Conservation (phyloP, 2,329 filamentous ascomycete genomes). For the Arthrobotrys entomopaga region DNA sequence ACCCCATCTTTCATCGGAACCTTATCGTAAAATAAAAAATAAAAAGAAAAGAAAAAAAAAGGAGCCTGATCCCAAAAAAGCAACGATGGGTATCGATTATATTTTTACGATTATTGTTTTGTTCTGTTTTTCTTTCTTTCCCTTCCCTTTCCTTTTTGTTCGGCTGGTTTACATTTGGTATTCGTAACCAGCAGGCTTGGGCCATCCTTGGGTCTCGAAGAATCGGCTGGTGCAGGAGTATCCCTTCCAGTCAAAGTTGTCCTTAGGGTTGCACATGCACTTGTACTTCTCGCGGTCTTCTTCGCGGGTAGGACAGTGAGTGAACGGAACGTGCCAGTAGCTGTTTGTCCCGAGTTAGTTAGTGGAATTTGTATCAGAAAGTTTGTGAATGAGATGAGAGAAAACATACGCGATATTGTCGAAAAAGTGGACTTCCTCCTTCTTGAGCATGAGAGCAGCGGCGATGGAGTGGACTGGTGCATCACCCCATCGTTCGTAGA, state of each 20-base stretch:
- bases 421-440: constrained; percentile 97
- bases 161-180: constrained; percentile 65
- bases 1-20: neutral
- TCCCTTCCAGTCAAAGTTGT: constrained; percentile 99
- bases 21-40: neutral
- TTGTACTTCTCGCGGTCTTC: constrained; percentile 83
- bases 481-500: constrained; percentile 88
- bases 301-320: constrained; percentile 93
- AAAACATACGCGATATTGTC: constrained; percentile 80
- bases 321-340: constrained; percentile 98
- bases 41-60: neutral
- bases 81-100: constrained; percentile 1
- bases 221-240: constrained; percentile 74
- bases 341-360: constrained; percentile 41
- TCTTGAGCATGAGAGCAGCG: constrained; percentile 84
- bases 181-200: constrained; percentile 87
- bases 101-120: constrained; percentile 5
- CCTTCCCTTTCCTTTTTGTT: no score
- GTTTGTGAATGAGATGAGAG: no score
- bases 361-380: neutral
- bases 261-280: constrained; percentile 92
- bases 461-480: constrained; percentile 98
- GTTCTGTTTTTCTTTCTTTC: neutral
- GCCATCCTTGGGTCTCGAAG: constrained; percentile 82
- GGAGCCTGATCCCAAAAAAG: constrained; percentile 6